Conservation (phyloP, 441 rosid genomes). For the Kokia cookei region DNA sequence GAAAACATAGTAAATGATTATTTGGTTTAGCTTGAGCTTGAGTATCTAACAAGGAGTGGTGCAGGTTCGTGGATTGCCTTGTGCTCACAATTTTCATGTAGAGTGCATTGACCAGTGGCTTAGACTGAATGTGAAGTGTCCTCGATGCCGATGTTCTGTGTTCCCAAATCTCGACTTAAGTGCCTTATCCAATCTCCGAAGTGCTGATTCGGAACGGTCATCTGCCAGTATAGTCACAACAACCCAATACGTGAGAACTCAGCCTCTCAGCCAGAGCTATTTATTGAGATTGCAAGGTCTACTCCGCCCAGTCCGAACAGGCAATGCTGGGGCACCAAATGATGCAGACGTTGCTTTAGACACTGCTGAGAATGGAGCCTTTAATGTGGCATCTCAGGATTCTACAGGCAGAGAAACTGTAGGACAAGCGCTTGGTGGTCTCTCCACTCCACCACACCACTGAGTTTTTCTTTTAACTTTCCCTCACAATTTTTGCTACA, state of each 20-base stretch:
- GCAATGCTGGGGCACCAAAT: slow-evolving; percentile 23
- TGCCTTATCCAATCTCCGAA: slow-evolving; percentile 75
- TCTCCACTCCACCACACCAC: slow-evolving; percentile 9
- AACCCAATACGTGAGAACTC: slow-evolving; percentile 36
- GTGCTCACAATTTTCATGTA: slow-evolving; percentile 99
- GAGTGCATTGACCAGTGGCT: slow-evolving; percentile 98
- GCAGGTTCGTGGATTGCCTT: slow-evolving; percentile 99
- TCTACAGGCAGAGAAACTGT: slow-evolving; percentile 2
- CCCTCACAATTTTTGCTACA: slow-evolving; percentile 3
- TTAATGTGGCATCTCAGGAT: slow-evolving; percentile 8
- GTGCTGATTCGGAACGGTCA: slow-evolving; percentile 53
- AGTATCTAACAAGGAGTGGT: slow-evolving; percentile 14
- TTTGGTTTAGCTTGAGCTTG: neutral
- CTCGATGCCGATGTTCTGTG: slow-evolving; percentile 94
- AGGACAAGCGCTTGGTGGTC: slow-evolving; percentile 5
- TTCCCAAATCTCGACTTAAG: slow-evolving; percentile 98
- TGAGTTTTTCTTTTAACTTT: slow-evolving; percentile 1
- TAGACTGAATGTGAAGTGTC: slow-evolving; percentile 91
- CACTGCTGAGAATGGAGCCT: slow-evolving; percentile 36
- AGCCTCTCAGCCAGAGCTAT: slow-evolving; percentile 75
- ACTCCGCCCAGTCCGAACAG: slow-evolving; percentile 61
- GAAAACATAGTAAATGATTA: neutral
- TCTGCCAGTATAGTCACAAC: slow-evolving; percentile 33
- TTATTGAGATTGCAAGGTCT: slow-evolving; percentile 63
- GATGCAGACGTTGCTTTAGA: slow-evolving; percentile 26